These are phyloP conservation scores for Oryza punctata DNA, from an alignment of 176 grass and related monocot genomes.

Conservation along the genomic window DNA sequence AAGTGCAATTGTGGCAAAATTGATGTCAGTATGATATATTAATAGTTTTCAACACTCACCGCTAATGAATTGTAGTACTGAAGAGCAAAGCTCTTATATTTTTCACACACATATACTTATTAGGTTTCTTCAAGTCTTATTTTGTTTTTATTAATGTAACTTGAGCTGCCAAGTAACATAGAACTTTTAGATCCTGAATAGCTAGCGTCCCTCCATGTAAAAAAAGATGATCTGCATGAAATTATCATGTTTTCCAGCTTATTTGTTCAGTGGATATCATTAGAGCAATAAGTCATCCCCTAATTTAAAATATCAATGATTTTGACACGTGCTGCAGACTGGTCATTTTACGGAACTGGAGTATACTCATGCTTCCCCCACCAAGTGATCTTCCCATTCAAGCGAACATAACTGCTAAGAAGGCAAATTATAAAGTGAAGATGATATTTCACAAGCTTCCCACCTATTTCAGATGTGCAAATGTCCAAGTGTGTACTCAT, in stretches of 20 bases:
- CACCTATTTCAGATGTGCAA: slow-evolving; percentile 15
- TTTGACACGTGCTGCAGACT: slow-evolving; percentile 6
- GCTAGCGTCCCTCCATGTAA: background rate
- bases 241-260: background rate
- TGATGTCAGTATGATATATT: background rate
- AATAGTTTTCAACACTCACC: background rate
- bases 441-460: slow-evolving; percentile 17
- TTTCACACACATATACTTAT: background rate
- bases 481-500: slow-evolving; percentile 17
- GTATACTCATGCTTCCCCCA: slow-evolving; percentile 5
- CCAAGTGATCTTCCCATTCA: slow-evolving; percentile 12
- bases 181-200: background rate
- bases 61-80: background rate
- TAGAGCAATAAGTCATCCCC: background rate
- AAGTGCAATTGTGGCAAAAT: background rate
- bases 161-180: background rate
- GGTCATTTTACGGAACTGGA: slow-evolving; percentile 2
- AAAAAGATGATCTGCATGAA: background rate
- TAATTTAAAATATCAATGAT: background rate
- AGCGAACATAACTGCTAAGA: background rate
- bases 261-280: background rate
- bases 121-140: background rate
- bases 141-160: background rate
- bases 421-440: slow-evolving; percentile 1
- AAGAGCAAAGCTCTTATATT: background rate